Evolutionary conservation across 2,329 filamentous ascomycete species (phyloP).

Genomic region (Diaporthe velutina): DNA sequence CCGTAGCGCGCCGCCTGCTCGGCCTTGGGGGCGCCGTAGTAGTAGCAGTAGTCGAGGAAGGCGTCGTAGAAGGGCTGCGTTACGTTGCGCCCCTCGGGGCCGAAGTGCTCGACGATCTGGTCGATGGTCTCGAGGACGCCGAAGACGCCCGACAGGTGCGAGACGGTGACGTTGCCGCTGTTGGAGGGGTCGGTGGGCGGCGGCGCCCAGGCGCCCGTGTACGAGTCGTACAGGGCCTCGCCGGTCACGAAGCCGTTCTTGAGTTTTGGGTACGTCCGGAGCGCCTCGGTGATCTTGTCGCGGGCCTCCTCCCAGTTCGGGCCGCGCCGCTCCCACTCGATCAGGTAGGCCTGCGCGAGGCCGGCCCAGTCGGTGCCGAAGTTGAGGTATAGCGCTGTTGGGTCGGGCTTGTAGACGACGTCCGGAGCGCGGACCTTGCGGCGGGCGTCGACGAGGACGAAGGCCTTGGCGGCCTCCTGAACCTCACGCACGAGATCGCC

Average conservation of each 20-base stretch:
- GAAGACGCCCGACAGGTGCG: constrained; percentile 70
- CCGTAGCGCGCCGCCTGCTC: constrained; percentile 69
- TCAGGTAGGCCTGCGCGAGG: constrained; percentile 68
- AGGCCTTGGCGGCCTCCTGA: constrained; percentile 66
- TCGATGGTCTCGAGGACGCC: constrained; percentile 70
- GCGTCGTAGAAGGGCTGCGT: constrained; percentile 59
- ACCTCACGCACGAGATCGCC: constrained; percentile 66
- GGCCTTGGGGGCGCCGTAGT: constrained; percentile 61
- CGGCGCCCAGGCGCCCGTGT: constrained; percentile 62
- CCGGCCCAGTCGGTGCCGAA: constrained; percentile 72
- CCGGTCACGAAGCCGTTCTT: constrained; percentile 72
- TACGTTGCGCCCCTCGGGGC: constrained; percentile 52
- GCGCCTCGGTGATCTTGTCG: constrained; percentile 61
- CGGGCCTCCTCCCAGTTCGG: constrained; percentile 65
- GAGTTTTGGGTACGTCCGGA: constrained; percentile 65
- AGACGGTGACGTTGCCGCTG: constrained; percentile 62
- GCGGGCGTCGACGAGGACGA: constrained; percentile 65
- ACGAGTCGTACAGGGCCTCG: constrained; percentile 63
- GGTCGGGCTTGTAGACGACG: constrained; percentile 55
- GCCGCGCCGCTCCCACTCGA: constrained; percentile 71
- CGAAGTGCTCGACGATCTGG: constrained; percentile 65
- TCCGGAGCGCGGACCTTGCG: constrained; percentile 70
- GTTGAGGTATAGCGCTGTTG: constrained; percentile 60
- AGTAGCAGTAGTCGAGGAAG: constrained; percentile 72
- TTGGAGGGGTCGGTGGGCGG: constrained; percentile 67